Evolutionary conservation across 352 stramenopile species (phyloP).

Genomic region (Pythium volutum): DNA sequence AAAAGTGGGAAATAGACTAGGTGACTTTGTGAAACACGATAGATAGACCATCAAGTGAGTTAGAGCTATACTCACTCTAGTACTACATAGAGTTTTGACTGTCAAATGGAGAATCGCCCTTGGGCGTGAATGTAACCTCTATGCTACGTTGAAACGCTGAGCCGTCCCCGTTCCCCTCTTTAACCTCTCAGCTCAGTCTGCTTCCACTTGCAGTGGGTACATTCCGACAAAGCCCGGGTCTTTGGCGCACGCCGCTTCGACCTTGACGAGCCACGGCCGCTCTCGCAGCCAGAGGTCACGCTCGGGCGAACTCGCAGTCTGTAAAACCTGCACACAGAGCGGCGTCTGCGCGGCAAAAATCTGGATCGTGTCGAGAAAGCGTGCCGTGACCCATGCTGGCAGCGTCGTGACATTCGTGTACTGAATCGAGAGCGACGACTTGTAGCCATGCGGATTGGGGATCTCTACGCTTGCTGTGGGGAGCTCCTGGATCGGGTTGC

Average conservation of each 20-base stretch:
- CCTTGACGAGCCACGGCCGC: constrained; percentile 4
- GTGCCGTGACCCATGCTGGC: constrained; percentile 1
- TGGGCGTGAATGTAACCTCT: no score
- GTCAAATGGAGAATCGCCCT: no score
- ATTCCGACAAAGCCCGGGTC: no score
- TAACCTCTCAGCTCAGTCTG: no score
- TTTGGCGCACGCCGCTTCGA: neutral
- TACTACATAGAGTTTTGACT: no score
- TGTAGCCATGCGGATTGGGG: neutral
- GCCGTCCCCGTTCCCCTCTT: no score
- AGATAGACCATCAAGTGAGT: no score
- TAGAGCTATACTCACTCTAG: no score
- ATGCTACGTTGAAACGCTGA: no score
- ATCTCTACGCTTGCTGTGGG: neutral
- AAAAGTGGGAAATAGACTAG: no score
- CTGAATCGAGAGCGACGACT: neutral
- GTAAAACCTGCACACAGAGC: neutral
- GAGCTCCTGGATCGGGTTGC: neutral
- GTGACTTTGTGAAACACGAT: no score
- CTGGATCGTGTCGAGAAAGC: constrained; percentile 1
- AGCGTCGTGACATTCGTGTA: constrained; percentile 6
- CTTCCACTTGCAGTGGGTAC: no score
- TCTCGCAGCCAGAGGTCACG: neutral
- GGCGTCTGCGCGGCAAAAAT: neutral
- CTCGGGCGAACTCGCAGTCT: neutral